Evolutionary conservation across 768 basidiomycete species (phyloP), one percentile per base, ranked within the genome.

Genomic region (Rhizopogon rudus): DNA sequence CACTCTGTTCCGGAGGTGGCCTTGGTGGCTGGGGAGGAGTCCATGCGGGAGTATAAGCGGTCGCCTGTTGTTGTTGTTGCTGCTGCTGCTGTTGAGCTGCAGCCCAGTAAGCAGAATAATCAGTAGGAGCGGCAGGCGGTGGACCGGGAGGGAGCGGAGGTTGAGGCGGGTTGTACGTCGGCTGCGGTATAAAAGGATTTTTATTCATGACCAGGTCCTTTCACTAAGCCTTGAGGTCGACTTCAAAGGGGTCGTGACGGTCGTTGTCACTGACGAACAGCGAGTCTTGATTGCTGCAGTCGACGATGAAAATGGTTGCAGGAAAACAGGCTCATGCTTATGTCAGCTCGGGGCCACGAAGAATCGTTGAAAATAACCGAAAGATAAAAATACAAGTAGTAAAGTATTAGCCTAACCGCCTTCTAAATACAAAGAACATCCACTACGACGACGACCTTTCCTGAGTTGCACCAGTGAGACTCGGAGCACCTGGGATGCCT

Each of bases 61-160:
- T 66, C 49, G 79, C 77, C 62, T 83, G 84, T n/a, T 79, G 80
- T 44, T 75, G 75, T 63, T 75, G 77, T 40, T 75, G 75, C 31
- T 33, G 69, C 37, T n/a, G n/a, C n/a, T 74, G 69, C 37, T 74
- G 75, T 12, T 79, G 77, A 3, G 80, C 78, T 2, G 80, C 77
- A 10, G 81, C 81, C 87, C 88, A 91, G 73, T 91, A 92, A 0
- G 81, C 85, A 49, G 84, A 79, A 65, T 91, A 93, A 67, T 91
- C 88, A 44, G 82, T 82, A 43, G 84, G 81, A 58, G 84, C 86
- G 52, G 84, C 77, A 5, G 87, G 87, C 3, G 87, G 86, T 43
- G 86, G 88, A 8, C 87, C 88, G n/a, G 88, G 87, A 49, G 89
- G 89, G 41, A 90, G 74, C 42, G 88, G 89, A 2, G 88, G 87